phyloP scores from a whole-genome alignment of 1,284 basidiomycete species.

The Ceratobasidium sp. region DNA sequence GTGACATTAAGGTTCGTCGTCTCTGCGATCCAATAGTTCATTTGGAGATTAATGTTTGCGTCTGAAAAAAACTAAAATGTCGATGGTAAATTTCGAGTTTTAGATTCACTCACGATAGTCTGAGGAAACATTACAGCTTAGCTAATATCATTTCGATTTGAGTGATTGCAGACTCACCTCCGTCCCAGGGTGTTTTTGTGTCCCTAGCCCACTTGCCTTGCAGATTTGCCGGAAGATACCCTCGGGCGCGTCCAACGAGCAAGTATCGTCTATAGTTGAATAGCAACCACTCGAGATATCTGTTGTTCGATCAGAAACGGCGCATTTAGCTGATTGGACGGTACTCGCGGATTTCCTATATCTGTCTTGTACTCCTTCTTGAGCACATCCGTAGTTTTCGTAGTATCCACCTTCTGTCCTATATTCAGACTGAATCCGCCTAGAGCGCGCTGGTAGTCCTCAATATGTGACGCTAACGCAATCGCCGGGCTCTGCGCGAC shows the following conservation, averaged over 20 bases:
- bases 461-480: slow-evolving; percentile 60
- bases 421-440: slow-evolving; percentile 69
- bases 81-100: neutral
- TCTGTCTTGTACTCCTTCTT: slow-evolving; percentile 67
- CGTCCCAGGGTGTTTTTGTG: slow-evolving; percentile 69
- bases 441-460: slow-evolving; percentile 65
- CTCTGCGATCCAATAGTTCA: slow-evolving; percentile 85
- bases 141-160: slow-evolving; percentile 15
- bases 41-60: slow-evolving; percentile 82
- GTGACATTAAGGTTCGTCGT: slow-evolving; percentile 74
- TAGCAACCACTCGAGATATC: slow-evolving; percentile 77
- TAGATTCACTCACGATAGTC: slow-evolving; percentile 69
- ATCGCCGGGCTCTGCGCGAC: slow-evolving; percentile 50
- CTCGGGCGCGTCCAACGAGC: slow-evolving; percentile 72
- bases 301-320: neutral
- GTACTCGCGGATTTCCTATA: slow-evolving; percentile 63
- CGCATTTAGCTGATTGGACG: neutral
- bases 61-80: slow-evolving; percentile 61
- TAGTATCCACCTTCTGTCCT: slow-evolving; percentile 69
- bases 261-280: slow-evolving; percentile 82
- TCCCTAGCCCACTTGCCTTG: slow-evolving; percentile 80
- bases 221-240: slow-evolving; percentile 75
- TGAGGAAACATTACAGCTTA: slow-evolving; percentile 51
- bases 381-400: slow-evolving; percentile 71
- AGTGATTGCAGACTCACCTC: slow-evolving; percentile 61